A percentile compares a stretch with the other conserved stretches of the same genome.
Conservation (phyloP, 2,329 filamentous ascomycete genomes). For the Alternaria sp. region DNA sequence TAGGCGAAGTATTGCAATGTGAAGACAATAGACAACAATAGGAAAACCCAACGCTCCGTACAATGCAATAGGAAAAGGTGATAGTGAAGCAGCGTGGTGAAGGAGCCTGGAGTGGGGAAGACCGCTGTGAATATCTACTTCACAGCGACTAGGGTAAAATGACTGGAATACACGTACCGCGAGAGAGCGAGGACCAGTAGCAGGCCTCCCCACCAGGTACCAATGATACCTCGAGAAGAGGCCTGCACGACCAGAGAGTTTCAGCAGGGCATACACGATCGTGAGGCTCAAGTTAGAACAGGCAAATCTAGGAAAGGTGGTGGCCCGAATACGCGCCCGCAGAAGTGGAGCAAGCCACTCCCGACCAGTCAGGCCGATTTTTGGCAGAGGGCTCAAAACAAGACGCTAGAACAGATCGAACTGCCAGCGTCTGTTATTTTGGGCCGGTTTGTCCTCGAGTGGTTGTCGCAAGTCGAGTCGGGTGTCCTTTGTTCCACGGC, state of each 20-base stretch:
- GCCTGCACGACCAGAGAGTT: conserved; percentile 49
- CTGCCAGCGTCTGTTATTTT: conserved; percentile 37
- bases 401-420: conserved; percentile 36
- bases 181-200: conserved; percentile 48
- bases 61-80: conserved; percentile 47
- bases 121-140: conserved; percentile 34
- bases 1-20: conserved; percentile 19
- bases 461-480: conserved; percentile 39
- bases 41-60: conserved; percentile 39
- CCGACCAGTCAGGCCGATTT: conserved; percentile 48
- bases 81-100: conserved; percentile 28
- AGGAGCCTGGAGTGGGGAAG: conserved; percentile 18
- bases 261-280: conserved; percentile 50
- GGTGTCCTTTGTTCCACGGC: conserved; percentile 45
- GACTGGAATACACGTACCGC: conserved; percentile 48
- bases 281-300: conserved; percentile 52
- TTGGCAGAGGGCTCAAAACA: conserved; percentile 45
- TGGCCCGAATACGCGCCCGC: conserved; percentile 49
- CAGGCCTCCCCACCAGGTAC: conserved; percentile 43
- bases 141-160: conserved; percentile 37
- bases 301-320: conserved; percentile 42
- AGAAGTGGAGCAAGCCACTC: conserved; percentile 39
- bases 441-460: conserved; percentile 36
- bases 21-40: conserved; percentile 27
- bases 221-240: conserved; percentile 48